Base-by-base conservation (phyloP, 2,329 filamentous ascomycete species). In the Fusarium goolgardi region DNA sequence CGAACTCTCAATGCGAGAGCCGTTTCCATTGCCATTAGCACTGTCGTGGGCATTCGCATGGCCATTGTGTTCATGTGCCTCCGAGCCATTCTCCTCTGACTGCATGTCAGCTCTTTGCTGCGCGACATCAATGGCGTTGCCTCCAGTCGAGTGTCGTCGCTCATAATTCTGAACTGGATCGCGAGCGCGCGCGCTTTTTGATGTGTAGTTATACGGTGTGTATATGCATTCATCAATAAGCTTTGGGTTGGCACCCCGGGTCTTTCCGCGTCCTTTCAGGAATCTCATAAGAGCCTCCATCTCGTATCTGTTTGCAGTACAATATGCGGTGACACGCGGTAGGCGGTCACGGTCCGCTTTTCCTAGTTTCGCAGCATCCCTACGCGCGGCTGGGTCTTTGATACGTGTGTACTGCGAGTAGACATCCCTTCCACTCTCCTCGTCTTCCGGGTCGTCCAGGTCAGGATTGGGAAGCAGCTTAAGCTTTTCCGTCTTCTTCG, bases 381-480 rank as follows among this genome's bases (percentile, higher is more conserved):
- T 88, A 65, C 96, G 85, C 11, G 96, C 96, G 1, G 91, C 97
- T 1, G 95, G 94, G 75, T 99, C 96, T 78, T 98, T 98, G 81
- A 99, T 99, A 44, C 96, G 88, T 11, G 95, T 97, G 78, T 97
- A 98, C 78, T 99, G 96, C 27, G 94, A 95, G 81, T 99, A 99
- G 32, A 99, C 96, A 77, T 99, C 96, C 68, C 94, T 86, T 12
- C 94, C 94, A 74, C 93, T 96, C 79, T 97, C 95, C 75, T 97
- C 95, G 65, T 98, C 84, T 71, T 84, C 88, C 43, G 94, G 92
- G 27, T 92, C 91, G 35, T 87, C 92, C 44, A 93, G 85, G 61
- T 96, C 92, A 0, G 94, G 94, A 75, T 96, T 96, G 1, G 96
- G 96, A 18, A 99, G 83, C n/a, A 99, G 86, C 81, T 99, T 99